Base-by-base conservation (phyloP, 106 monocot genomes). In the Phalaenopsis aphrodite region DNA sequence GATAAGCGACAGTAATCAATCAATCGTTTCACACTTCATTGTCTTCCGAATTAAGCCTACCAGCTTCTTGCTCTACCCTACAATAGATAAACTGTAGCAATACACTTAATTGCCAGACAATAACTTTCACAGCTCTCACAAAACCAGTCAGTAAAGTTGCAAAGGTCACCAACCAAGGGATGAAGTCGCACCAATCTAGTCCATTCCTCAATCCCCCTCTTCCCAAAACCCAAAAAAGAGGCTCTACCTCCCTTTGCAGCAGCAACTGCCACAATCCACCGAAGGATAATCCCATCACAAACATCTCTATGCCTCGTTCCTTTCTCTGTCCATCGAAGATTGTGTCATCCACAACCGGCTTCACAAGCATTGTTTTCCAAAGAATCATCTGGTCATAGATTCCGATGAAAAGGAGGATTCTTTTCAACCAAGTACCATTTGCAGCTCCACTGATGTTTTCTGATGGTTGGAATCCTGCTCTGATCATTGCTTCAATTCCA, bases 271-370 rank as follows among this genome's bases (percentile, higher is more conserved):
- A 71, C 2, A 71, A 39, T 12, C 30, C 71, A 41, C 71, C 8
- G 4, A 71, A 71, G 12, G 37, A 10, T 38, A 24, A 21, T 3
- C 71, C 39, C 38, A 39, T 71, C 11, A 71, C 4, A 38, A 71
- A 71, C 71, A 14, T 41, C 14, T 71, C 71, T 2, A 15, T 14
- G 11, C 36, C 4, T 38, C 15, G 2, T 12, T 71, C 71, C 71
- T 39, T 24, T 14, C 17, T 74, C 43, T 36, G 39, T 5, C 38
- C 1, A 3, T 24, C 71, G 11, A 11, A 39, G 24, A 38, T 5
- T 2, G 84, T 46, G 24, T 77, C 77, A 41, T 84, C 84, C 49
- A 80, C 80, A 15, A 84, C 80, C 5, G 76, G 79, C 55, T 76
- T 81, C 52, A 84, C 77, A 42, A 84, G 75, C 67, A 2, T 68